Evolutionary conservation across 805 yeast genomes (phyloP).

Genomic region (Lachancea lanzarotensis): DNA sequence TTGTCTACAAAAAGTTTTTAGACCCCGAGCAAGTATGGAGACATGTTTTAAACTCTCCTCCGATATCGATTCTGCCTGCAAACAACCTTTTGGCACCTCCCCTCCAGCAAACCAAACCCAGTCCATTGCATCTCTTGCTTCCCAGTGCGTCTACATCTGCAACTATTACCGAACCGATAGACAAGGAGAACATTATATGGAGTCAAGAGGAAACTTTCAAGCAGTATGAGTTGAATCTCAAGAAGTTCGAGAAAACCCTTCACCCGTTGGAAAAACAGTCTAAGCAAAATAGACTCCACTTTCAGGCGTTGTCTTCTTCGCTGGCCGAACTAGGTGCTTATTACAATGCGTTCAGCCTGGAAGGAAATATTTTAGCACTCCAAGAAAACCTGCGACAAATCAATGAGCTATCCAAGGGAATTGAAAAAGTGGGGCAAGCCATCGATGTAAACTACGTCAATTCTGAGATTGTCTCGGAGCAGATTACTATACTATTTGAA

Average conservation of each 20-base stretch:
- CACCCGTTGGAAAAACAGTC: conserved; percentile 25
- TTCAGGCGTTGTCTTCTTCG: conserved; percentile 53
- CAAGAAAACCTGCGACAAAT: conserved; percentile 35
- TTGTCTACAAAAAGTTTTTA: conserved; percentile 67
- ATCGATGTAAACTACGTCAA: conserved; percentile 66
- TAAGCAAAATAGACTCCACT: conserved; percentile 30
- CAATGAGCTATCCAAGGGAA: conserved; percentile 44
- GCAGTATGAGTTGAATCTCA: conserved; percentile 34
- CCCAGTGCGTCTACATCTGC: conserved; percentile 54
- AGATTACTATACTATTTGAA: conserved; percentile 33
- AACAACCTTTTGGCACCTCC: conserved; percentile 56
- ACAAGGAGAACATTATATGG: conserved; percentile 22
- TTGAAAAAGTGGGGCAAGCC: conserved; percentile 78
- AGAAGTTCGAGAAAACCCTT: conserved; percentile 24
- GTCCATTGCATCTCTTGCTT: conserved; percentile 53
- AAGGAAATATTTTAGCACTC: conserved; percentile 49
- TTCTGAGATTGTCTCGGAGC: conserved; percentile 38
- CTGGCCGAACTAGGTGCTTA: conserved; percentile 73
- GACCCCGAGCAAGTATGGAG: conserved; percentile 83
- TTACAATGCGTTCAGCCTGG: conserved; percentile 54
- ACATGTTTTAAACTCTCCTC: conserved; percentile 59
- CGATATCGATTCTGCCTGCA: conserved; percentile 46
- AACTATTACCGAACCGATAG: conserved; percentile 8
- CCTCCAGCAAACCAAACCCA: conserved; percentile 47
- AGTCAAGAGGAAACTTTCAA: conserved; percentile 36